Evolutionary conservation across 1,139 yeast species (phyloP).

Genomic region (Geotrichum phurueaensis): DNA sequence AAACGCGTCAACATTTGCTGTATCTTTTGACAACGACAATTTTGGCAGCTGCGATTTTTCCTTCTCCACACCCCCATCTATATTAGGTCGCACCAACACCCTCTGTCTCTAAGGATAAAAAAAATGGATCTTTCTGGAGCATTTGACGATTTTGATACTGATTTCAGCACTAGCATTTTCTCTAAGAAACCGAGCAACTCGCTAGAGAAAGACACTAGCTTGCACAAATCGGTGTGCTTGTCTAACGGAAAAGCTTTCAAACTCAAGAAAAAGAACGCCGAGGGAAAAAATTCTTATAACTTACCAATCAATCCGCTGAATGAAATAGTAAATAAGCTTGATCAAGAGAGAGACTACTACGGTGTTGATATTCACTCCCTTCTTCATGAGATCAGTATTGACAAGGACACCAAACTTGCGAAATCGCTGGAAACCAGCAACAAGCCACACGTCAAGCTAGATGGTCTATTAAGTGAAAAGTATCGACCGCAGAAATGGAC

Average conservation of each 20-base stretch:
- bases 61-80: not conserved
- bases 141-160: slow-evolving; percentile 8
- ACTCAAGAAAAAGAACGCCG: slow-evolving; percentile 6
- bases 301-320: not conserved
- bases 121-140: not conserved
- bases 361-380: slow-evolving; percentile 33
- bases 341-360: slow-evolving; percentile 23
- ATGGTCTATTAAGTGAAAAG: slow-evolving; percentile 45
- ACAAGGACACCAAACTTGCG: not conserved
- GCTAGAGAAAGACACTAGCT: not conserved
- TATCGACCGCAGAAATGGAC: slow-evolving; percentile 71
- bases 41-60: not conserved
- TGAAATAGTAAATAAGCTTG: not conserved
- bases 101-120: not conserved
- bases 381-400: slow-evolving; percentile 13
- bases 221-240: slow-evolving; percentile 8
- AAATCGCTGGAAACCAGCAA: not conserved
- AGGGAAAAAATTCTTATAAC: not conserved
- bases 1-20: not conserved
- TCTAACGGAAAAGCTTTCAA: slow-evolving; percentile 14
- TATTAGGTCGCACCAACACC: not conserved
- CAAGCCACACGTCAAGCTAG: not conserved
- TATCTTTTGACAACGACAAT: not conserved
- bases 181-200: slow-evolving; percentile 1
- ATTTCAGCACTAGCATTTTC: slow-evolving; percentile 9